phyloP scores from a whole-genome alignment of 352 stramenopile genomes.

The Phytophthora ramorum region DNA sequence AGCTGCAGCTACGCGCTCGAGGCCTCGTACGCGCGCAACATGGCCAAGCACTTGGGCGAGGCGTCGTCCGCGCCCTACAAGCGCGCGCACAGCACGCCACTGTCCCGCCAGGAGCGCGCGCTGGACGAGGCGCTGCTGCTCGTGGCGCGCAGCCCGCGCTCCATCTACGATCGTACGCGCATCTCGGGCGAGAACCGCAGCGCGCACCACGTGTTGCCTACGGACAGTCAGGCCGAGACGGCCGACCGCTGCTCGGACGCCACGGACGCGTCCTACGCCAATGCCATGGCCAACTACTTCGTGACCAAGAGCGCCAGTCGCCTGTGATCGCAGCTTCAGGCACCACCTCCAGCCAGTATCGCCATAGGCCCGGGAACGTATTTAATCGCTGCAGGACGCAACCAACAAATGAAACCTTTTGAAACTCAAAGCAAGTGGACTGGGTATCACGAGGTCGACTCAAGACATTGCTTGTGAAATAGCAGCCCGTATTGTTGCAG shows the following conservation, averaged over 20 bases:
- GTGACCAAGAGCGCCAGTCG: conserved; percentile 43
- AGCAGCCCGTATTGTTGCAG: too few species aligned
- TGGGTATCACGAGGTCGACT: too few species aligned
- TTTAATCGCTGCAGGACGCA: conserved; percentile 27
- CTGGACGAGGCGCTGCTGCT: too few species aligned
- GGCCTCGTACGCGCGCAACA: conserved; percentile 28
- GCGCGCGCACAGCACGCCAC: conserved; percentile 8
- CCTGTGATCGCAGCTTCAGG: conserved; percentile 33
- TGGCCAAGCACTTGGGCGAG: conserved; percentile 28
- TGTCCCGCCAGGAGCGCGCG: conserved; percentile 15
- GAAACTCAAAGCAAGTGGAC: not conserved
- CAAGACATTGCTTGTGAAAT: too few species aligned
- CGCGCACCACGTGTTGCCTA: conserved; percentile 51
- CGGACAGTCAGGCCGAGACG: conserved; percentile 41
- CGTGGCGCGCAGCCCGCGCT: conserved; percentile 43
- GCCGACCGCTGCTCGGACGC: conserved; percentile 54
- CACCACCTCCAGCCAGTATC: not conserved
- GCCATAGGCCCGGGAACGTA: conserved; percentile 18
- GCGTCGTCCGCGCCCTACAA: not conserved
- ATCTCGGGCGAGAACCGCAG: conserved; percentile 62
- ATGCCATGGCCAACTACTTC: conserved; percentile 53
- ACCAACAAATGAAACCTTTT: conserved; percentile 13
- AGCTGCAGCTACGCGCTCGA: conserved; percentile 52
- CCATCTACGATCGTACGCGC: conserved; percentile 63
- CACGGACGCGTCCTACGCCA: conserved; percentile 52